Conservation (phyloP, 306 rosid species). For the Castanopsis chinensis region DNA sequence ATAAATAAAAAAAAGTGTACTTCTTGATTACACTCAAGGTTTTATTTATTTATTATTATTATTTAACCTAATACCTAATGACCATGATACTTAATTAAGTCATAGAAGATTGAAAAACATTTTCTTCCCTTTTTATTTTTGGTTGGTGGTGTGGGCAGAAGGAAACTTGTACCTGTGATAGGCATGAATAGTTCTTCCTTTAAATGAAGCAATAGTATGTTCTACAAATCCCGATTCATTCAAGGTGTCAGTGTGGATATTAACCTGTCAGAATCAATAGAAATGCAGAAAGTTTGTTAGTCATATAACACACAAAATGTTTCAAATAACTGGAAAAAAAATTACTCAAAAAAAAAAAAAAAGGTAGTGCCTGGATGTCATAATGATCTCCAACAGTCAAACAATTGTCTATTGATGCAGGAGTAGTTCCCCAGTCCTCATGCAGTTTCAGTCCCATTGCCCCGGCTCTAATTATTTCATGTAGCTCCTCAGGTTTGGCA, state of each 20-base stretch:
- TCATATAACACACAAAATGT: slow-evolving; percentile 1
- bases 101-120: background rate
- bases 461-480: slow-evolving; percentile 75
- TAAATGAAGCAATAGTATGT: slow-evolving; percentile 78
- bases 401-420: slow-evolving; percentile 82
- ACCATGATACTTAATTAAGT: background rate
- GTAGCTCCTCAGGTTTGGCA: slow-evolving; percentile 64
- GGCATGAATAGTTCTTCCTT: slow-evolving; percentile 88
- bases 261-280: slow-evolving; percentile 55
- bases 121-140: background rate
- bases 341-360: background rate
- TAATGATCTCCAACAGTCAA: slow-evolving; percentile 68
- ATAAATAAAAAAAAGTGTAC: too few relatives aligned
- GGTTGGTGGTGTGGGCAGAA: background rate
- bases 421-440: slow-evolving; percentile 98
- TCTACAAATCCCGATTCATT: slow-evolving; percentile 96
- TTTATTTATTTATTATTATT: background rate
- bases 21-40: background rate
- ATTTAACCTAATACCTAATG: background rate
- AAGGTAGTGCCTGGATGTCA: slow-evolving; percentile 69
- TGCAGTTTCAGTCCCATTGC: slow-evolving; percentile 98
- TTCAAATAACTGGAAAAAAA: background rate
- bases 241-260: slow-evolving; percentile 94
- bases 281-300: slow-evolving; percentile 5
- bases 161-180: slow-evolving; percentile 72